Percentiles rank a stretch among this genome's conserved stretches.
Evolutionary conservation across 2,329 filamentous ascomycete genomes (phyloP).

Genomic region (Cladosporium sphaerospermum): DNA sequence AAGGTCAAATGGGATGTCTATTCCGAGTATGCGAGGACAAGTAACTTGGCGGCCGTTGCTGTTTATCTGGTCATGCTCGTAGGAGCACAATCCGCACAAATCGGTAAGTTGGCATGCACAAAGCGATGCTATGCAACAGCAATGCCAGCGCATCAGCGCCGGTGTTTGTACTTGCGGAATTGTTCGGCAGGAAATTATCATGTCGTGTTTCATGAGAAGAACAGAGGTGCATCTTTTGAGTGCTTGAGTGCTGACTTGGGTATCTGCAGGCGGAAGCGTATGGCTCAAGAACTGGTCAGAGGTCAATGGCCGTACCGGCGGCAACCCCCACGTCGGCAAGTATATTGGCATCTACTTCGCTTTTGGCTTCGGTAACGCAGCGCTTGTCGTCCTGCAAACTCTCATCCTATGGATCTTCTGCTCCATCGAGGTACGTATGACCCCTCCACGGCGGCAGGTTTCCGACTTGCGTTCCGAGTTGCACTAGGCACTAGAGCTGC

Average conservation of each 20-base stretch:
- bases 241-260: constrained; percentile 18
- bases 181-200: neutral
- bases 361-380: constrained; percentile 80
- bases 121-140: neutral
- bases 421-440: constrained; percentile 76
- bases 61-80: constrained; percentile 75
- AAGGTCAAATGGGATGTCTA: constrained; percentile 99
- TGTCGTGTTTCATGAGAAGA: neutral
- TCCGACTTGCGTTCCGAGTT: neutral
- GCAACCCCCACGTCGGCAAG: constrained; percentile 73
- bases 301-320: constrained; percentile 58
- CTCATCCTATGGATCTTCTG: constrained; percentile 98
- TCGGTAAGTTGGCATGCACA: constrained; percentile 49
- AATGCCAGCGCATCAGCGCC: neutral
- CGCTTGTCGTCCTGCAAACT: constrained; percentile 83
- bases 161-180: neutral
- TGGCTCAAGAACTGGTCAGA: constrained; percentile 97
- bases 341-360: constrained; percentile 95
- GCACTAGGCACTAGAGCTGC: neutral
- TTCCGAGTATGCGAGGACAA: constrained; percentile 87
- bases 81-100: constrained; percentile 72
- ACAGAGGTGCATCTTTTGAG: neutral
- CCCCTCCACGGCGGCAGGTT: neutral
- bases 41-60: constrained; percentile 75
- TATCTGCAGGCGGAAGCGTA: constrained; percentile 60